phyloP scores from a whole-genome alignment of 805 yeast genomes.

The Pichia scutulata region DNA sequence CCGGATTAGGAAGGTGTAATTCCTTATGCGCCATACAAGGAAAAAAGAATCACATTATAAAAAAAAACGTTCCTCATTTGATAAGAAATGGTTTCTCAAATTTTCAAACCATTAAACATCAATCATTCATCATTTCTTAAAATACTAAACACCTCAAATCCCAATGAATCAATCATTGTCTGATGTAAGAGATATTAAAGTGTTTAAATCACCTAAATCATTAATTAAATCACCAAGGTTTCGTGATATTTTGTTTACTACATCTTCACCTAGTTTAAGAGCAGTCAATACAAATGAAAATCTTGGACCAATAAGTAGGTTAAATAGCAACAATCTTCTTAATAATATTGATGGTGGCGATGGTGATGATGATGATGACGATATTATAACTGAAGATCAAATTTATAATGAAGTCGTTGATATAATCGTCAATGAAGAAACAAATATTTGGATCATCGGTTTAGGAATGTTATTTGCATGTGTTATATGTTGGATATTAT shows the following conservation, averaged over 20 bases:
- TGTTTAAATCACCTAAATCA: constrained; percentile 9
- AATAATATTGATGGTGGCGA: neutral
- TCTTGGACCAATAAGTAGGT: neutral
- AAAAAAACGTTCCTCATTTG: too few species aligned
- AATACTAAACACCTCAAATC: too few species aligned
- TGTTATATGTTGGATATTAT: constrained; percentile 40
- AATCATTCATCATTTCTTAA: too few species aligned
- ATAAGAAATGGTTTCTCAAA: neutral
- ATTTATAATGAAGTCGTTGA: constrained; percentile 25
- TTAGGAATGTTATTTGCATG: constrained; percentile 34
- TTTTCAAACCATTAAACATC: too few species aligned
- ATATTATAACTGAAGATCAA: constrained; percentile 17
- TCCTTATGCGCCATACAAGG: neutral
- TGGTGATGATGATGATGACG: neutral
- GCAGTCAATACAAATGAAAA: neutral
- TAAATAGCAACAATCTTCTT: too few species aligned
- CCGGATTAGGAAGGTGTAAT: neutral
- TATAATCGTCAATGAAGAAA: constrained; percentile 31
- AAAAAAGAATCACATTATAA: too few species aligned
- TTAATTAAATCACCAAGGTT: constrained; percentile 6
- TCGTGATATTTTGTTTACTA: constrained; percentile 2
- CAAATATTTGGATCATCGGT: constrained; percentile 37
- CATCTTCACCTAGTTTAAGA: constrained; percentile 14
- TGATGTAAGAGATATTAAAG: neutral
- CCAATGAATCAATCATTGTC: neutral